Evolutionary conservation across 2,329 filamentous ascomycete genomes (phyloP).

Genomic region (Aureobasidium zeae): DNA sequence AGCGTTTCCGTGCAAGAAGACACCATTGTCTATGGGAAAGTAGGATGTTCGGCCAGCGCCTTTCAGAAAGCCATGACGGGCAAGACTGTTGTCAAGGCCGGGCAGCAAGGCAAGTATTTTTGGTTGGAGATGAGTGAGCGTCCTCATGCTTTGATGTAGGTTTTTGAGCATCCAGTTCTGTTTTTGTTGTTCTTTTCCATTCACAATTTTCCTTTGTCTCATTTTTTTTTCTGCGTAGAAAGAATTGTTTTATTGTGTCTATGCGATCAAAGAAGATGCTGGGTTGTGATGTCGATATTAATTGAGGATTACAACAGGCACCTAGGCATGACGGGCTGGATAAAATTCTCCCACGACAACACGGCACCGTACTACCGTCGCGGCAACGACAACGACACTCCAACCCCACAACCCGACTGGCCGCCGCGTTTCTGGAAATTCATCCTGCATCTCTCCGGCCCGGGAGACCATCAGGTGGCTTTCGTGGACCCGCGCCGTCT

Average conservation of each 20-base stretch:
- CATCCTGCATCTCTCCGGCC: conserved; percentile 46
- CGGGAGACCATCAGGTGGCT: conserved; percentile 55
- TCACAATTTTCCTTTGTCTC: not conserved
- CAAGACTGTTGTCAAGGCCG: conserved; percentile 61
- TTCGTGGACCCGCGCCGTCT: conserved; percentile 80
- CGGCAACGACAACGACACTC: conserved; percentile 39
- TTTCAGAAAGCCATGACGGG: conserved; percentile 67
- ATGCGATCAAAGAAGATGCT: no score
- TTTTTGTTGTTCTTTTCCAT: not conserved
- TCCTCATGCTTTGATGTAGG: conserved; percentile 62
- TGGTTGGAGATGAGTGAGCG: conserved; percentile 71
- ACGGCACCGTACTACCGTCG: conserved; percentile 68
- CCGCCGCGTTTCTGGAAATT: conserved; percentile 90
- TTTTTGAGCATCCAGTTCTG: no score
- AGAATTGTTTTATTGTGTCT: no score
- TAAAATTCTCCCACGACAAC: conserved; percentile 71
- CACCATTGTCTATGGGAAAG: conserved; percentile 81
- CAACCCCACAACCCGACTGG: conserved; percentile 57
- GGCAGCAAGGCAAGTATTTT: conserved; percentile 94
- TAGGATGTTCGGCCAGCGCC: conserved; percentile 64
- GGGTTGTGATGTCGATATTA: no score
- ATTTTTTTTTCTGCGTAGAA: not conserved
- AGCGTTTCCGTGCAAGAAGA: conserved; percentile 68
- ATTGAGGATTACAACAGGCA: conserved; percentile 19
- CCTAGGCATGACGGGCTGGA: conserved; percentile 58